phyloP scores from a whole-genome alignment of 306 rosid species.

The Psophocarpus tetragonolobus region DNA sequence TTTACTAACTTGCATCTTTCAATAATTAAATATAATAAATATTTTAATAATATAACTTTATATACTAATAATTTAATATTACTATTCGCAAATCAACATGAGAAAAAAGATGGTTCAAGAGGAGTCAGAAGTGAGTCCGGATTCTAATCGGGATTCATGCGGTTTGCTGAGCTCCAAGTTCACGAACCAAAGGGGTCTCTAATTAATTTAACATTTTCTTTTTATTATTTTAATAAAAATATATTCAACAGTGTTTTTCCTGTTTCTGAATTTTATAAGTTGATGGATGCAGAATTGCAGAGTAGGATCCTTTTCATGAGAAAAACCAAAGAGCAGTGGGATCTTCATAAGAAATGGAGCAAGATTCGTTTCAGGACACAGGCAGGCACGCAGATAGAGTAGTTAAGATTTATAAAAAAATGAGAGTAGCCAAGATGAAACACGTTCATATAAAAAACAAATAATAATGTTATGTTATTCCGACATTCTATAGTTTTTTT shows the following conservation, averaged over 20 bases:
- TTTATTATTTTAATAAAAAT: not conserved
- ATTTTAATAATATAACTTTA: too few relatives aligned
- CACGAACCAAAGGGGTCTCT: constrained; percentile 42
- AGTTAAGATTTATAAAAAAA: too few relatives aligned
- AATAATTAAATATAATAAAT: not conserved
- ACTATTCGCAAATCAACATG: constrained; percentile 33
- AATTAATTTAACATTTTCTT: constrained; percentile 1
- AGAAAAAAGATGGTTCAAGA: constrained; percentile 22
- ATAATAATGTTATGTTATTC: not conserved
- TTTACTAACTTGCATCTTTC: too few relatives aligned
- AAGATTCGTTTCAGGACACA: constrained; percentile 59
- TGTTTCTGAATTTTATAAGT: constrained; percentile 18
- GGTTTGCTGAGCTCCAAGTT: constrained; percentile 40
- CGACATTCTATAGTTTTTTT: not conserved
- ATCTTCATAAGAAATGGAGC: constrained; percentile 41
- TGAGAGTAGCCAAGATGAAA: not conserved
- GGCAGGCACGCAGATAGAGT: constrained; percentile 2
- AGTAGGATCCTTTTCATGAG: constrained; percentile 49
- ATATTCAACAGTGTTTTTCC: not conserved
- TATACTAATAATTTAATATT: too few relatives aligned
- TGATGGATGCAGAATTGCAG: constrained; percentile 21
- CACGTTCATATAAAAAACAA: constrained; percentile 31
- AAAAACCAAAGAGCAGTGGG: constrained; percentile 24
- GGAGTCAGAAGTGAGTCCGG: constrained; percentile 43
- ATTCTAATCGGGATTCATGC: constrained; percentile 35